Percentiles rank a stretch among this genome's conserved stretches.
Conservation (phyloP, 1,139 yeast genomes). For the Suhomyces yuchorum region DNA sequence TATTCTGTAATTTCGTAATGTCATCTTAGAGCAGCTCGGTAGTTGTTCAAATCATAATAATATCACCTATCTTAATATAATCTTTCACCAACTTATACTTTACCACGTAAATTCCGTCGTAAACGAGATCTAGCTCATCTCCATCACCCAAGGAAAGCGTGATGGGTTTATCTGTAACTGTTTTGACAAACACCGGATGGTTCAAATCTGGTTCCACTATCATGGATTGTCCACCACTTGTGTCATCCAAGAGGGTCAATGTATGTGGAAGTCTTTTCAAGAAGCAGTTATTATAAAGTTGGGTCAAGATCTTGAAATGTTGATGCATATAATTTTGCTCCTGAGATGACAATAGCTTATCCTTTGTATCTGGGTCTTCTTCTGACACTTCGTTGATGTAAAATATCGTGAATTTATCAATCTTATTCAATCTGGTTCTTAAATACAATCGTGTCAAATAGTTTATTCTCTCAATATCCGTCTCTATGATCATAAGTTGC, state of each 20-base stretch:
- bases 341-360: constrained; percentile 48
- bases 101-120: constrained; percentile 75
- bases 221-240: constrained; percentile 77
- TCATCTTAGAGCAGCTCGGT: not conserved
- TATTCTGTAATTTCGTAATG: constrained; percentile 10
- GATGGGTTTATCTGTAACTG: constrained; percentile 36
- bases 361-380: constrained; percentile 28
- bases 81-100: constrained; percentile 58
- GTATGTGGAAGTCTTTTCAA: constrained; percentile 66
- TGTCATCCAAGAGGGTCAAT: constrained; percentile 75
- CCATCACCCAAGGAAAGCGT: constrained; percentile 34
- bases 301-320: constrained; percentile 66
- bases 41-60: constrained; percentile 36
- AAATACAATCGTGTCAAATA: constrained; percentile 78
- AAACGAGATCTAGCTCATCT: constrained; percentile 64
- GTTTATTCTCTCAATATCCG: constrained; percentile 86
- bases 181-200: constrained; percentile 74
- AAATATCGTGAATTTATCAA: constrained; percentile 67
- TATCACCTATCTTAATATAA: constrained; percentile 45
- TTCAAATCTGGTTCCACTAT: constrained; percentile 73
- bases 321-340: constrained; percentile 59
- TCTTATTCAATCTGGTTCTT: constrained; percentile 71
- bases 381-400: constrained; percentile 40
- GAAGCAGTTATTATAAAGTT: constrained; percentile 69
- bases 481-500: constrained; percentile 80